These are phyloP conservation scores for Saccharomycopsis selenospora DNA, from an alignment of 805 yeast genomes.

Conservation along the genomic window DNA sequence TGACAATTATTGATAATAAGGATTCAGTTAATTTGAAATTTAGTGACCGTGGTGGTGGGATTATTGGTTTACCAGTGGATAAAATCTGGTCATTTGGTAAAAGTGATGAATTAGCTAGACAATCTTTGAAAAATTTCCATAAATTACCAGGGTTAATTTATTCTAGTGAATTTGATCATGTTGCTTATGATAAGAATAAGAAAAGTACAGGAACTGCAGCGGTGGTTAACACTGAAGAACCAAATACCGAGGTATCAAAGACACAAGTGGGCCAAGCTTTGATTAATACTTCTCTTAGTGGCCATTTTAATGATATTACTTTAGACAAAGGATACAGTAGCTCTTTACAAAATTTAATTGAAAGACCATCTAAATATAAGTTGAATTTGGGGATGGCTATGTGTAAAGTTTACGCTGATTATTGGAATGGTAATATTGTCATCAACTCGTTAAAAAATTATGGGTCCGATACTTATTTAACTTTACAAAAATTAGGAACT, in stretches of 20 bases:
- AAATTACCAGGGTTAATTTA: conserved; percentile 55
- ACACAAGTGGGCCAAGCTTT: conserved; percentile 24
- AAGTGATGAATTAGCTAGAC: conserved; percentile 49
- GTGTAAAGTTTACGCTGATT: conserved; percentile 89
- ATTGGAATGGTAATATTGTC: conserved; percentile 89
- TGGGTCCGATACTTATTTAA: conserved; percentile 83
- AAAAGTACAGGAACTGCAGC: background rate
- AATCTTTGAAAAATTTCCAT: conserved; percentile 60
- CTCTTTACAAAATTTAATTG: conserved; percentile 57
- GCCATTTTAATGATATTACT: conserved; percentile 28
- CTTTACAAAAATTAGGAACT: conserved; percentile 71
- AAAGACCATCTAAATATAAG: conserved; percentile 66
- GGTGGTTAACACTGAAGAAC: conserved; percentile 27
- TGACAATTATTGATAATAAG: conserved; percentile 60
- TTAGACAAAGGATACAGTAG: conserved; percentile 27
- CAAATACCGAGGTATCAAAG: background rate
- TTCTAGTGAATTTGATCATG: conserved; percentile 28
- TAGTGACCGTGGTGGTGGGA: conserved; percentile 89
- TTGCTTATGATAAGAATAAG: conserved; percentile 14
- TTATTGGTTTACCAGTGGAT: conserved; percentile 48
- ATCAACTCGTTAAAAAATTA: conserved; percentile 83
- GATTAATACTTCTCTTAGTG: conserved; percentile 37
- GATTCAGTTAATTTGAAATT: conserved; percentile 63
- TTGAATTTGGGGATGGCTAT: conserved; percentile 87
- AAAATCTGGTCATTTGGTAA: conserved; percentile 87